Evolutionary conservation across 257 asterid species (phyloP).

Genomic region (Gentiana macrophylla): DNA sequence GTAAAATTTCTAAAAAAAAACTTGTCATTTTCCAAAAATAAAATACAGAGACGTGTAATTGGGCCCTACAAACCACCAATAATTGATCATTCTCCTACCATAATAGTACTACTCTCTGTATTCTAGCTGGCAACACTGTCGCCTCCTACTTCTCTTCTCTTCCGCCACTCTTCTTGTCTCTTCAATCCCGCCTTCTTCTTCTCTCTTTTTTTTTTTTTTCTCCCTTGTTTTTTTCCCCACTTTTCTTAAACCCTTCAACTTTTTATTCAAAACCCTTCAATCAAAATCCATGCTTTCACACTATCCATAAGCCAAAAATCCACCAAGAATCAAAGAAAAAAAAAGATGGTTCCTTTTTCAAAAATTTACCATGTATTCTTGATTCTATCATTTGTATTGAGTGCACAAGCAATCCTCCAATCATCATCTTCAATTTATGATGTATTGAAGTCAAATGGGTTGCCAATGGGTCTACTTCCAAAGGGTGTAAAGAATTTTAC

Average conservation of each 20-base stretch:
- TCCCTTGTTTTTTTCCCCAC: conserved; percentile 3
- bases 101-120: conserved; percentile 39
- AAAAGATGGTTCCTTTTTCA: conserved; percentile 28
- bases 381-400: conserved; percentile 13
- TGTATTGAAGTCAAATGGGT: conserved; percentile 46
- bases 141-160: conserved; percentile 8
- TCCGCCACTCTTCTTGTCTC: conserved; percentile 8
- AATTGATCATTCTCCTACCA: conserved; percentile 25
- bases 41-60: too few species aligned
- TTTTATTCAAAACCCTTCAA: conserved; percentile 5
- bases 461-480: conserved; percentile 87
- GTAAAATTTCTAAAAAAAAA: too few species aligned
- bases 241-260: conserved; percentile 6
- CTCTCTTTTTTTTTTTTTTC: neutral
- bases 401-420: conserved; percentile 10
- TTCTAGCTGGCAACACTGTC: conserved; percentile 38
- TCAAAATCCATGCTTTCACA: conserved; percentile 17
- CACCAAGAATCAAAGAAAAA: neutral
- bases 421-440: conserved; percentile 57
- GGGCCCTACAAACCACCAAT: conserved; percentile 33
- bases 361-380: conserved; percentile 14
- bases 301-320: neutral
- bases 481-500: conserved; percentile 69
- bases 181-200: neutral
- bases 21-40: too few species aligned